Percentiles rank a stretch among this genome's conserved stretches.
These are phyloP conservation scores for Agarophyton chilense DNA, from an alignment of 23 red algal species.

Conservation along the genomic window DNA sequence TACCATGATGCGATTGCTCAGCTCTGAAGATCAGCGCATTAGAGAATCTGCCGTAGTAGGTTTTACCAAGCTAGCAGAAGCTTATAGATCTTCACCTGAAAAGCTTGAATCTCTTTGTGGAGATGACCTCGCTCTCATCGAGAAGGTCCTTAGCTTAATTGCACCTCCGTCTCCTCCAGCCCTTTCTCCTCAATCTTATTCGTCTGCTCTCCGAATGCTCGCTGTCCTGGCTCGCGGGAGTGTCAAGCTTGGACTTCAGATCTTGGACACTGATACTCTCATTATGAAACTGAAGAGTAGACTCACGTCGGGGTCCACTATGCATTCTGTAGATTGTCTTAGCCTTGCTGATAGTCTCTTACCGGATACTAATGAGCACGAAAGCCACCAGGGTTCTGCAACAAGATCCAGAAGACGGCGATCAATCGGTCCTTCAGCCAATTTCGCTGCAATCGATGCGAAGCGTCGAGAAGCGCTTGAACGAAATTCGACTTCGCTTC, in stretches of 20 bases:
- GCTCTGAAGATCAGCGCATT: conserved; percentile 76
- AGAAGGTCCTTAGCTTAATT: conserved; percentile 49
- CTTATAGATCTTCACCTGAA: conserved; percentile 29
- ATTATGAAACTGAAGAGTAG: conserved; percentile 40
- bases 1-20: conserved; percentile 64
- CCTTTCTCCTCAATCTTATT: conserved; percentile 48
- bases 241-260: conserved; percentile 47
- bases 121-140: conserved; percentile 48
- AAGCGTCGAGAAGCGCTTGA: conserved; percentile 60
- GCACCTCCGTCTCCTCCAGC: conserved; percentile 57
- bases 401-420: conserved; percentile 36
- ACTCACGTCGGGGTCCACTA: conserved; percentile 31
- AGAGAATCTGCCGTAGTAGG: conserved; percentile 63
- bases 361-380: conserved; percentile 47
- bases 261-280: conserved; percentile 47
- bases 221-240: conserved; percentile 59
- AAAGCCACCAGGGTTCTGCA: conserved; percentile 1
- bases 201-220: conserved; percentile 61
- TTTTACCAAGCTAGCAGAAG: conserved; percentile 61
- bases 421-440: conserved; percentile 10
- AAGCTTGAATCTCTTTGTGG: conserved; percentile 70
- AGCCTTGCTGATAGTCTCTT: conserved; percentile 70
- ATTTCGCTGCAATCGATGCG: conserved; percentile 35
- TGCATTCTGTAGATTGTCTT: conserved; percentile 60
- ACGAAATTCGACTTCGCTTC: conserved; percentile 13